These are phyloP conservation scores for Xylaria sp. DNA, from an alignment of 2,329 filamentous ascomycete genomes.

Conservation along the genomic window DNA sequence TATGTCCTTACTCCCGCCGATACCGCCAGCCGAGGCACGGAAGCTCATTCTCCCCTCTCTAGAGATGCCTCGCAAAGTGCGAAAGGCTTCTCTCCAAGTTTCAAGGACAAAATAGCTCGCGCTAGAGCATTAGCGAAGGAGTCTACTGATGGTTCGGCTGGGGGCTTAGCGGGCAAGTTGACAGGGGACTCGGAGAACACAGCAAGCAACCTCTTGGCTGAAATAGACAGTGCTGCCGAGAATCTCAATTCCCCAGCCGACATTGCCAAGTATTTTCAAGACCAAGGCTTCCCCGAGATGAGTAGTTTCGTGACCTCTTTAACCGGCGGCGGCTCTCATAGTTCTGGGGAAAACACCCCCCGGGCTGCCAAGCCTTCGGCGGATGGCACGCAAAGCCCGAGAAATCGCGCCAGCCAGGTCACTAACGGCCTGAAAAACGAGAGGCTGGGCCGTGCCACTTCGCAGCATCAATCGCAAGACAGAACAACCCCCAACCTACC, in stretches of 20 bases:
- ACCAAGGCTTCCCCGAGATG: conserved; percentile 47
- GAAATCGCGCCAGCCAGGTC: not conserved
- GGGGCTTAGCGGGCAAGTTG: conserved; percentile 30
- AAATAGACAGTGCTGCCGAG: conserved; percentile 31
- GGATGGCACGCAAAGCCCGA: conserved; percentile 7
- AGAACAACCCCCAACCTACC: not conserved
- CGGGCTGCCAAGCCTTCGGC: conserved; percentile 22
- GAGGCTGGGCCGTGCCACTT: not conserved
- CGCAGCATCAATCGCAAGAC: not conserved
- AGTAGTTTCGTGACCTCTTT: conserved; percentile 45
- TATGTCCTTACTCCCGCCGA: conserved; percentile 43
- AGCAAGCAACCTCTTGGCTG: conserved; percentile 16
- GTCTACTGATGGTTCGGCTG: not conserved
- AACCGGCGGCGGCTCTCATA: conserved; percentile 27
- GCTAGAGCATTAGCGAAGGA: conserved; percentile 16
- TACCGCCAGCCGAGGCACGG: conserved; percentile 42
- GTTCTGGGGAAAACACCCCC: conserved; percentile 18
- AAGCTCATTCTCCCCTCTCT: conserved; percentile 27
- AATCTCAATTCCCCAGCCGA: conserved; percentile 39
- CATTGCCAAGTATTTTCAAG: conserved; percentile 44
- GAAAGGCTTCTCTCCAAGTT: conserved; percentile 22
- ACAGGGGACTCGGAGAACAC: conserved; percentile 20
- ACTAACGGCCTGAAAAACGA: not conserved
- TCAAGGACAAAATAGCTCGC: conserved; percentile 25
- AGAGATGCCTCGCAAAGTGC: conserved; percentile 31